Evolutionary conservation across 139 green algal genomes (phyloP).

Genomic region (Pseudopediastrum boryanum): DNA sequence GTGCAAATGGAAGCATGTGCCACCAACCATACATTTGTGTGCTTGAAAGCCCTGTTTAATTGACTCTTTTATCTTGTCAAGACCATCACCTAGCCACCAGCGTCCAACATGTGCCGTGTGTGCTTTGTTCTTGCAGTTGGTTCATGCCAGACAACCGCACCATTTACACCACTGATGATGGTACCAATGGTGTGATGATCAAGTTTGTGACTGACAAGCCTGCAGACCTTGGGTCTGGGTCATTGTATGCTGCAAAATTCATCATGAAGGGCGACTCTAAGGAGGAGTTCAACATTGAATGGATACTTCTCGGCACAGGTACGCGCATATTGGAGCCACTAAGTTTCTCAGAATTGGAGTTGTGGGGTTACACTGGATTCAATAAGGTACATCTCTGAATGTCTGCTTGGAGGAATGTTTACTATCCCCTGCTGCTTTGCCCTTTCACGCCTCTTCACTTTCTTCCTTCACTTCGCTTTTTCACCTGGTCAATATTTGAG

Average conservation of each 20-base stretch:
- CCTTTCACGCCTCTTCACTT: too few relatives aligned
- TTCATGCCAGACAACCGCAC: conserved; percentile 17
- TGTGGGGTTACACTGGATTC: not conserved
- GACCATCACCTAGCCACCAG: too few relatives aligned
- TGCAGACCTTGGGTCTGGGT: conserved; percentile 6
- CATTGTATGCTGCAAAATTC: conserved; percentile 14
- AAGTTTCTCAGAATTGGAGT: not conserved
- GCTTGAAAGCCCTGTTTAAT: too few relatives aligned
- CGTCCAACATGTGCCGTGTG: too few relatives aligned
- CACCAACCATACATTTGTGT: too few relatives aligned
- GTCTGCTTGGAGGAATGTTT: not conserved
- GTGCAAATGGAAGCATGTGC: conserved; percentile 14
- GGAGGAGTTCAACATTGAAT: conserved; percentile 14
- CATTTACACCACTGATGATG: conserved; percentile 17
- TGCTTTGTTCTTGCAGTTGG: not conserved
- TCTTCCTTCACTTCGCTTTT: too few relatives aligned
- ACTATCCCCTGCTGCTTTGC: not conserved
- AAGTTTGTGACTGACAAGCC: conserved; percentile 20
- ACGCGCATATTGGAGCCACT: not conserved
- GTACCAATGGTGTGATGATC: conserved; percentile 17
- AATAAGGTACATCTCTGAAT: not conserved
- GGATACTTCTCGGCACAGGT: conserved; percentile 22
- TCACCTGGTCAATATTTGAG: too few relatives aligned
- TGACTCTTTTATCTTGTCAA: too few relatives aligned
- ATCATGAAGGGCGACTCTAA: not conserved